Conservation (phyloP, 78 protist genomes). For the Protostelium mycophagum region DNA sequence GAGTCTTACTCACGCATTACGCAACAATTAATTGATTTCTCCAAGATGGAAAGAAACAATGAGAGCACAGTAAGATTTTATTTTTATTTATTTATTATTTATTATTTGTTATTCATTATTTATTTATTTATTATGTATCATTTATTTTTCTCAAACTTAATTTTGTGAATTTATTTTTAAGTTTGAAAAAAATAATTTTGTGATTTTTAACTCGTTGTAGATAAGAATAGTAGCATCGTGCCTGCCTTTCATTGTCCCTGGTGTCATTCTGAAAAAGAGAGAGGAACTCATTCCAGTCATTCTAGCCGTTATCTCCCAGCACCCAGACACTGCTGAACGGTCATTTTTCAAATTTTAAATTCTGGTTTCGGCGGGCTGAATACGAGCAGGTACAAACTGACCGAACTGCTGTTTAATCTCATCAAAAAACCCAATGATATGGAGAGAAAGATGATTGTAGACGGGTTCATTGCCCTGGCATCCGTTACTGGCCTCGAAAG, state of each 20-base stretch:
- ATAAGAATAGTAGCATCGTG: conserved; percentile 26
- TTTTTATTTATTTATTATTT: too few species aligned
- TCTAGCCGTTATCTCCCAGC: conserved; percentile 23
- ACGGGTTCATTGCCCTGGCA: conserved; percentile 54
- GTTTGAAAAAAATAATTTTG: too few species aligned
- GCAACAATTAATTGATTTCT: background rate
- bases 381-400: conserved; percentile 13
- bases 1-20: background rate
- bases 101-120: too few species aligned
- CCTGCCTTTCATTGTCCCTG: conserved; percentile 54
- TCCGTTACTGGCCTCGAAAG: conserved; percentile 43
- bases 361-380: background rate
- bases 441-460: conserved; percentile 55
- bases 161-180: too few species aligned
- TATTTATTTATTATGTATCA: too few species aligned
- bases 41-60: background rate
- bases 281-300: conserved; percentile 61
- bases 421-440: conserved; percentile 60
- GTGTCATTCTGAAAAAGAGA: conserved; percentile 40
- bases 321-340: conserved; percentile 53
- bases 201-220: too few species aligned
- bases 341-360: too few species aligned
- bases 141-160: too few species aligned
- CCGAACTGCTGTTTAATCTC: conserved; percentile 45
- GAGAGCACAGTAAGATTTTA: too few species aligned